Conservation (phyloP, 306 rosid genomes). For the Lablab purpureus region DNA sequence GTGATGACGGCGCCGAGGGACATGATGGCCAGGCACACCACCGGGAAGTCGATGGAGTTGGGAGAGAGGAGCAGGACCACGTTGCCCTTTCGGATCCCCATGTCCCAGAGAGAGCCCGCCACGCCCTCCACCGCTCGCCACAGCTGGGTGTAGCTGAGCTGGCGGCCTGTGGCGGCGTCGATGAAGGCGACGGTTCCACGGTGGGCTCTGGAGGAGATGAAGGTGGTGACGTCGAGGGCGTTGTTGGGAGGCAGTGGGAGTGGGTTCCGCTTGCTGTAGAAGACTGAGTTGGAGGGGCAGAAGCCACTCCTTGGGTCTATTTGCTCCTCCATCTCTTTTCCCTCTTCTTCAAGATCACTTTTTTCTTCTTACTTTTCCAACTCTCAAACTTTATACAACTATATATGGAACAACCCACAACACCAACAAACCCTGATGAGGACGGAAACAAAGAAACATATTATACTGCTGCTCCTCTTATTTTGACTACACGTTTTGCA, state of each 20-base stretch:
- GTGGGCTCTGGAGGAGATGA: conserved; percentile 85
- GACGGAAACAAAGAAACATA: no score
- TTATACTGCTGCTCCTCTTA: no score
- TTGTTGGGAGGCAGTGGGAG: conserved; percentile 65
- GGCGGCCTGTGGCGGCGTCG: conserved; percentile 78
- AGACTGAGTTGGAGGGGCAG: conserved; percentile 65
- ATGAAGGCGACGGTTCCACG: conserved; percentile 72
- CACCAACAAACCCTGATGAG: no score
- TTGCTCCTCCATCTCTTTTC: not conserved
- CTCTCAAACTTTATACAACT: no score
- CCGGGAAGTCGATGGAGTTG: conserved; percentile 79
- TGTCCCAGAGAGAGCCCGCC: conserved; percentile 60
- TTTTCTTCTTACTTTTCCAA: no score
- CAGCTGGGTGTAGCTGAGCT: conserved; percentile 66
- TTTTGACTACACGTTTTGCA: no score
- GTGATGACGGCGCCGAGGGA: conserved; percentile 91
- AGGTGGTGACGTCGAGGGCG: conserved; percentile 69
- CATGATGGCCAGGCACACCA: conserved; percentile 83
- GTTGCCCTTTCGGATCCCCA: conserved; percentile 78
- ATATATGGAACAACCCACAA: no score
- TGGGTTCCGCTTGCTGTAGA: conserved; percentile 75
- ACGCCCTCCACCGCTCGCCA: conserved; percentile 75
- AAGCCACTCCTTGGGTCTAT: conserved; percentile 71
- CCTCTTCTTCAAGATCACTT: no score
- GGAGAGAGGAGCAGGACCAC: conserved; percentile 88